A percentile compares a stretch with the other conserved stretches of the same genome.
Conservation (phyloP, 371 early-diverging fungal genomes). For the Mucor indicus region DNA sequence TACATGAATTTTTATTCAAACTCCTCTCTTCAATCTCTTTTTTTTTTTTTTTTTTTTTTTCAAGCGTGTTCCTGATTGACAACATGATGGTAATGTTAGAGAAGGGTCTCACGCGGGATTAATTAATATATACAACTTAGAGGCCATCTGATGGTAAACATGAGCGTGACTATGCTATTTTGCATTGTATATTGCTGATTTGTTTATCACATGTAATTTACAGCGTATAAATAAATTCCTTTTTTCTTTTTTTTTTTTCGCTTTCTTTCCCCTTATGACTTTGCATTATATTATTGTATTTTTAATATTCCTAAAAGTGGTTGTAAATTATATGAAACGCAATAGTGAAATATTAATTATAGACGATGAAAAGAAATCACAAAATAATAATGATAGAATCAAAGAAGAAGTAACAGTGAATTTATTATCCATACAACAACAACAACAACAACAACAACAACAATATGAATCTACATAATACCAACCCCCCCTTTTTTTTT, state of each 20-base stretch:
- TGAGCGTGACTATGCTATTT: too few species aligned
- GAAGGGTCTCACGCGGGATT: too few species aligned
- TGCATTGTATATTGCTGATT: too few species aligned
- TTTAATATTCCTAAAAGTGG: conserved; percentile 2
- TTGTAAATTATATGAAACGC: conserved; percentile 2
- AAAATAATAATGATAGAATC: too few species aligned
- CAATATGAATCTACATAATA: background rate
- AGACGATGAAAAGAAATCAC: background rate
- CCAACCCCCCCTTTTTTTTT: background rate
- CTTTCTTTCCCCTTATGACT: conserved; percentile 1
- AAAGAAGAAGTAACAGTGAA: too few species aligned
- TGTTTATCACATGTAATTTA: too few species aligned
- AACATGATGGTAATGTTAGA: too few species aligned
- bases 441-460: background rate
- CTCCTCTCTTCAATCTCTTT: background rate
- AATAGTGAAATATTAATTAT: background rate
- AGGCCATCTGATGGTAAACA: too few species aligned
- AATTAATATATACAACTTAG: too few species aligned
- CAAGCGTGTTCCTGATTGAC: too few species aligned
- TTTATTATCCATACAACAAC: too few species aligned
- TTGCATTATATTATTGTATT: conserved; percentile 11
- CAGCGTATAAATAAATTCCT: background rate
- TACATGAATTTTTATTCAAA: background rate
- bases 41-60: too few species aligned
- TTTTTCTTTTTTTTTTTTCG: background rate